Percentiles rank a stretch among this genome's conserved stretches.
phyloP scores from a whole-genome alignment of 2,329 filamentous ascomycete genomes.

The Alternaria solani region DNA sequence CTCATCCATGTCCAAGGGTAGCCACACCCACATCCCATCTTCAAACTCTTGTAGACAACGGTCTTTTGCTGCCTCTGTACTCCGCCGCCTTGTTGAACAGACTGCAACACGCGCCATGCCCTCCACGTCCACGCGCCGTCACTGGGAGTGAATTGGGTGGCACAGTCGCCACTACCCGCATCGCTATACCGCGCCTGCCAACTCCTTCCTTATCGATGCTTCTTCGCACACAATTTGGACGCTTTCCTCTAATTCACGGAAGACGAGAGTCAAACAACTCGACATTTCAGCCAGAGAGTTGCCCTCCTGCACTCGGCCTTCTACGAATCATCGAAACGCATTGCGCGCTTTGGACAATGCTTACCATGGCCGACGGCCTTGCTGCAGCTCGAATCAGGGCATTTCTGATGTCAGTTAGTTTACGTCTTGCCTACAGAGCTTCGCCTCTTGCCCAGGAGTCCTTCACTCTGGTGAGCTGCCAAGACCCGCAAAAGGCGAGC shows the following conservation, averaged over 20 bases:
- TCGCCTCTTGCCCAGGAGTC: not conserved
- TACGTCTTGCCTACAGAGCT: not conserved
- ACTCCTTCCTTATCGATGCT: not conserved
- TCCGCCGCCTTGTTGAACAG: not conserved
- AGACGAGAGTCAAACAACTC: not conserved
- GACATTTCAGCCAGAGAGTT: not conserved
- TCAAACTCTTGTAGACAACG: constrained; percentile 10
- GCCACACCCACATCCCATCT: constrained; percentile 18
- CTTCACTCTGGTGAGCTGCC: constrained; percentile 9
- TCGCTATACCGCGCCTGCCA: not conserved
- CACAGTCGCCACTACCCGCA: constrained; percentile 5
- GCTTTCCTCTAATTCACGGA: not conserved
- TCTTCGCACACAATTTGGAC: not conserved
- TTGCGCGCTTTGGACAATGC: not conserved
- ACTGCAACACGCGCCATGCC: not conserved
- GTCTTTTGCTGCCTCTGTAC: constrained; percentile 2
- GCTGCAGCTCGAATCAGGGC: not conserved
- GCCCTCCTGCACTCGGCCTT: not conserved
- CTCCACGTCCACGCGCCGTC: not conserved
- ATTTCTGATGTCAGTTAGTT: not conserved
- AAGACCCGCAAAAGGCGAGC: not conserved
- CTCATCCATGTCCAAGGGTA: constrained; percentile 28
- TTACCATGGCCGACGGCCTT: not conserved
- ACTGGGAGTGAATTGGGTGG: not conserved
- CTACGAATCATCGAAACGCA: not conserved